These are phyloP conservation scores for Bipolaris oryzae DNA, from an alignment of 2,329 filamentous ascomycete genomes.

Conservation along the genomic window DNA sequence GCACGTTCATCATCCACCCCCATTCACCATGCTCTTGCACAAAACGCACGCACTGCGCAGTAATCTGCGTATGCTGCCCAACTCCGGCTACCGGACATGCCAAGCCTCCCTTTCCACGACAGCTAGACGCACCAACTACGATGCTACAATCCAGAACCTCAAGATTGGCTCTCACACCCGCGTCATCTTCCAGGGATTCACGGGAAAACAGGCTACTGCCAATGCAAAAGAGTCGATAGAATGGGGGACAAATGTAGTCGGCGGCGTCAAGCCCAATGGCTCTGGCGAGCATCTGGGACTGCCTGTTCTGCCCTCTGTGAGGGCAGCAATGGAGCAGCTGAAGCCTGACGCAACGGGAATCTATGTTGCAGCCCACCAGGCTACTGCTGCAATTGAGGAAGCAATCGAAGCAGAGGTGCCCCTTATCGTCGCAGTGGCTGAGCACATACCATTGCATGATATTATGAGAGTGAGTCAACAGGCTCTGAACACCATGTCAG, in stretches of 20 bases:
- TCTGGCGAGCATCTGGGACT: constrained; percentile 74
- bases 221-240: constrained; percentile 77
- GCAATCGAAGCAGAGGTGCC: constrained; percentile 80
- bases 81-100: constrained; percentile 7
- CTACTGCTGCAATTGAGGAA: constrained; percentile 75
- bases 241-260: constrained; percentile 82
- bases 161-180: constrained; percentile 70
- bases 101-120: constrained; percentile 39
- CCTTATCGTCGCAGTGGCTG: constrained; percentile 77
- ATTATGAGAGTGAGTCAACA: constrained; percentile 66
- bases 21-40: constrained; percentile 22
- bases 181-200: constrained; percentile 75
- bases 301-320: constrained; percentile 72
- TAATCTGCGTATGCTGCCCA: constrained; percentile 6
- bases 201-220: constrained; percentile 70
- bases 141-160: constrained; percentile 68
- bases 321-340: constrained; percentile 69
- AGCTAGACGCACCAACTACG: constrained; percentile 53
- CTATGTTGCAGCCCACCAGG: constrained; percentile 78
- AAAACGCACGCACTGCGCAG: constrained; percentile 18
- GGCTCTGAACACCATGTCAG: not conserved
- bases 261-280: constrained; percentile 74
- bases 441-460: constrained; percentile 80
- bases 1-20: not conserved
- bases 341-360: constrained; percentile 80